Base-by-base conservation (phyloP, 176 grass and related monocot genomes). In the Olyra latifolia region DNA sequence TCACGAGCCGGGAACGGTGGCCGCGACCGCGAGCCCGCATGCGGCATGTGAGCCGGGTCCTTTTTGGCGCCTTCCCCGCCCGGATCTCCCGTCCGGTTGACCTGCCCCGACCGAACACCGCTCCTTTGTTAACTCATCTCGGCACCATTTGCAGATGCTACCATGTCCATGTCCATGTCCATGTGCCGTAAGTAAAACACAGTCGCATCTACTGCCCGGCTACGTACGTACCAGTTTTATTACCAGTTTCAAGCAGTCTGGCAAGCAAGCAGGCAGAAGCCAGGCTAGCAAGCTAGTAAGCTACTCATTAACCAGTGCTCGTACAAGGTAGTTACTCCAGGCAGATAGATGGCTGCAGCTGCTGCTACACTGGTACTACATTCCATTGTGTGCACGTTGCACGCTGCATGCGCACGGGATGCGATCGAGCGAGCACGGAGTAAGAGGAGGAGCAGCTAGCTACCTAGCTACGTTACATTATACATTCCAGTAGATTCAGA, bases 401-500 rank as follows among this genome's bases (percentile, higher is more conserved):
- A 55, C 17, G 42, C 49, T 0, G 78, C n/a, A n/a, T n/a, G n/a
- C 28, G 10, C 54, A 76, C 54, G 45, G 38, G 46, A 71, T 74
- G 65, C 35, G 16, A 27, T 9, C 32, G 32, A 35, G 22, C 54
- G 5, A 8, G 27, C 8, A 4, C 40, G 2, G 19, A 62, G 83
- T 65, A 65, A 35, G 32, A 35, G 32, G 4, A 35, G 32, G 4
- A 35, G 32, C 1, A 3, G 5, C 32, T 35, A 35, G 32, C 32
- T 35, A 35, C 1, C 32, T 35, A 35, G 32, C 32, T 35, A 35
- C 32, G 32, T 35, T 35, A 35, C 32, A 35, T 35, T 4, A 4
- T 58, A 88, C 80, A 8, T 14, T 66, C 74, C 71, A 57, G 82
- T 89, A 89, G 64, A 81, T 85, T 81, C 46, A 75, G 27, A 48